A percentile compares a stretch with the other conserved stretches of the same genome.
Conservation (phyloP, 1,284 basidiomycete genomes). For the Paramarasmius palmivorus region DNA sequence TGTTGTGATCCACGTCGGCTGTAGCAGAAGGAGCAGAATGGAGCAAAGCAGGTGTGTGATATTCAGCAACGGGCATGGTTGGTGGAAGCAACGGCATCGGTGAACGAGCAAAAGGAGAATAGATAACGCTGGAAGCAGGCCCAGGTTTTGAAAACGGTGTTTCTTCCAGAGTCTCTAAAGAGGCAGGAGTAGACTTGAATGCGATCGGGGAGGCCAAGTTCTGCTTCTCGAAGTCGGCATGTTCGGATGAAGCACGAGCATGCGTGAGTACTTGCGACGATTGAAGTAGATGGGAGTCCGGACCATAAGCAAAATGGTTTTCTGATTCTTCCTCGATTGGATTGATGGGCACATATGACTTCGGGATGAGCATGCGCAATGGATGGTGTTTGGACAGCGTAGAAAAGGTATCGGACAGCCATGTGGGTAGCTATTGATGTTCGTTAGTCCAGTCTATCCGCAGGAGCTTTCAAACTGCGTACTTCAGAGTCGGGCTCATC, state of each 20-base stretch:
- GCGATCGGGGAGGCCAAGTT: too few species aligned
- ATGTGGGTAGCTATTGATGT: slow-evolving; percentile 22
- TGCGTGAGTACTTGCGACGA: background rate
- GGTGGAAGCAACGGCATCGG: background rate
- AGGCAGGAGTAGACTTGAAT: too few species aligned
- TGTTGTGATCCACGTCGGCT: too few species aligned
- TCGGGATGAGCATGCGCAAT: slow-evolving; percentile 35
- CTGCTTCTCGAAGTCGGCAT: background rate
- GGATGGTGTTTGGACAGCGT: slow-evolving; percentile 36
- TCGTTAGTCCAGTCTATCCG: background rate
- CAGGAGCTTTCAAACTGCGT: background rate
- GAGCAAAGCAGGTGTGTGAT: background rate
- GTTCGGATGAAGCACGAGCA: background rate
- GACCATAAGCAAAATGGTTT: slow-evolving; percentile 9
- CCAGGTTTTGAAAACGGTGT: slow-evolving; percentile 27
- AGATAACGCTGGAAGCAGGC: slow-evolving; percentile 18
- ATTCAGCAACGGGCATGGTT: slow-evolving; percentile 3
- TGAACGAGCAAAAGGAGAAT: slow-evolving; percentile 6
- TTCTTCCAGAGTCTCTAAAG: background rate
- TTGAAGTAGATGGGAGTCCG: background rate
- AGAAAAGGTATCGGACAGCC: slow-evolving; percentile 35
- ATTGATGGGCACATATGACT: slow-evolving; percentile 1
- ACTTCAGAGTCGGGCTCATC: background rate
- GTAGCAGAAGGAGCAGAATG: too few species aligned
- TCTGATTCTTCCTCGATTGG: slow-evolving; percentile 3